phyloP scores from a whole-genome alignment of 2,329 filamentous ascomycete genomes.

The Lachnellula subtilissima region DNA sequence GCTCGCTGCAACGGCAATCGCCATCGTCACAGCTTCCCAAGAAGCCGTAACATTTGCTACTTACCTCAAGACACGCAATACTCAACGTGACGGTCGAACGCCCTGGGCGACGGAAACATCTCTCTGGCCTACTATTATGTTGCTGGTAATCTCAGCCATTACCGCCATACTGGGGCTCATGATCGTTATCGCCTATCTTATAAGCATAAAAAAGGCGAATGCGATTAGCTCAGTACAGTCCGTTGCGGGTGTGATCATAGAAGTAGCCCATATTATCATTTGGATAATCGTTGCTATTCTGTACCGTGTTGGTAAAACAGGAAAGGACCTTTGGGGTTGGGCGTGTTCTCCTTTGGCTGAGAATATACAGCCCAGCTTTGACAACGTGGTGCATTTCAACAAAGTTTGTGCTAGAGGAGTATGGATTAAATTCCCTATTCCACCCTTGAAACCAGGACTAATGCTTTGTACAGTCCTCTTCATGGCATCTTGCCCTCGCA shows the following conservation, averaged over 20 bases:
- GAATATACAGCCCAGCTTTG: slow-evolving; percentile 18
- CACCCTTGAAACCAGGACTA: neutral
- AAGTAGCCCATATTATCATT: slow-evolving; percentile 10
- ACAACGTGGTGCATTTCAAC: slow-evolving; percentile 18
- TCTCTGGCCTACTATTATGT: slow-evolving; percentile 15
- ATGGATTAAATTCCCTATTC: neutral
- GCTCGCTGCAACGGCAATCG: neutral
- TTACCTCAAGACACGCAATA: slow-evolving; percentile 8
- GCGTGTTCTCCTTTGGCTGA: slow-evolving; percentile 15
- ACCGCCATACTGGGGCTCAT: slow-evolving; percentile 12
- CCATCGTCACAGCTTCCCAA: slow-evolving; percentile 1
- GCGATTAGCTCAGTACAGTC: slow-evolving; percentile 9
- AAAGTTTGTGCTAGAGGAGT: slow-evolving; percentile 17
- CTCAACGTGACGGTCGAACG: slow-evolving; percentile 5
- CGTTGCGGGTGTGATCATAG: slow-evolving; percentile 4
- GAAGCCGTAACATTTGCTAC: slow-evolving; percentile 11
- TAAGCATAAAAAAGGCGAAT: slow-evolving; percentile 15
- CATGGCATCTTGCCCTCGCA: slow-evolving; percentile 6
- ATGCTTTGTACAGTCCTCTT: neutral
- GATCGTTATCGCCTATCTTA: slow-evolving; percentile 12
- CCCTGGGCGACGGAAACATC: slow-evolving; percentile 14
- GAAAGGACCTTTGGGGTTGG: slow-evolving; percentile 22
- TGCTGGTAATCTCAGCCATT: slow-evolving; percentile 9
- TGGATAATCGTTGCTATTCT: slow-evolving; percentile 17
- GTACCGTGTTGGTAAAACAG: slow-evolving; percentile 18